Percentiles rank a stretch among this genome's conserved stretches.
phyloP scores from a whole-genome alignment of 1,284 basidiomycete species.

The Cryptococcus amylolentus region DNA sequence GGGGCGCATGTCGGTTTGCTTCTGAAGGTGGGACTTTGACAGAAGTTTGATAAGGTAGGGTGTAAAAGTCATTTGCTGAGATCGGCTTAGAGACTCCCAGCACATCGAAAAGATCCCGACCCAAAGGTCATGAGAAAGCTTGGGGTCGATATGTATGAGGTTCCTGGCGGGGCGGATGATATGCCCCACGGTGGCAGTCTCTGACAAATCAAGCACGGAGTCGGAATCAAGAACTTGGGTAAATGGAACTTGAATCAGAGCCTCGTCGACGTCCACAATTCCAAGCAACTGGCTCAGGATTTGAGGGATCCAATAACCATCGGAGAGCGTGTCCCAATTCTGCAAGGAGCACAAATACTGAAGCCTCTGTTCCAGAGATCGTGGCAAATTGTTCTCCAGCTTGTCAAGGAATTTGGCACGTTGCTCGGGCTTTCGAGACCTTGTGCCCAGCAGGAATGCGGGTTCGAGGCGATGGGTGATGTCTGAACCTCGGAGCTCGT shows the following conservation, averaged over 20 bases:
- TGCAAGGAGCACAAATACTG: constrained; percentile 91
- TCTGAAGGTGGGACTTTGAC: constrained; percentile 88
- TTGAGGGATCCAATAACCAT: constrained; percentile 93
- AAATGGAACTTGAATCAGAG: constrained; percentile 26
- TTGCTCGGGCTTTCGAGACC: constrained; percentile 72
- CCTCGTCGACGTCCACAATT: constrained; percentile 65
- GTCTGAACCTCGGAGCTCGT: constrained; percentile 81
- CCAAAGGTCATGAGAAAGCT: constrained; percentile 81
- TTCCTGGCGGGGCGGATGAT: constrained; percentile 75
- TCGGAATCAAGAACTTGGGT: constrained; percentile 22
- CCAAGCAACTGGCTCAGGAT: constrained; percentile 87
- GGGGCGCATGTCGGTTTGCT: constrained; percentile 84
- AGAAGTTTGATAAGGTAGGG: constrained; percentile 86
- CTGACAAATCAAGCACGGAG: constrained; percentile 23
- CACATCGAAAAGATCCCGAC: constrained; percentile 83
- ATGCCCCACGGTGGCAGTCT: constrained; percentile 53
- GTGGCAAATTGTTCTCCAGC: constrained; percentile 82
- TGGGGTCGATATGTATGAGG: constrained; percentile 74
- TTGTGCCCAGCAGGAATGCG: constrained; percentile 88
- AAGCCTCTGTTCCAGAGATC: constrained; percentile 74
- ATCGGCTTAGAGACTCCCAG: constrained; percentile 79
- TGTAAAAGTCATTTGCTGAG: constrained; percentile 85
- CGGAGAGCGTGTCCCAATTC: constrained; percentile 90
- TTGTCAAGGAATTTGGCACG: constrained; percentile 87
- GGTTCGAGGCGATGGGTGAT: constrained; percentile 90